Evolutionary conservation across 2,329 filamentous ascomycete genomes (phyloP), one percentile per base, ranked within the genome.

Genomic region (Setomelanomma holmii): DNA sequence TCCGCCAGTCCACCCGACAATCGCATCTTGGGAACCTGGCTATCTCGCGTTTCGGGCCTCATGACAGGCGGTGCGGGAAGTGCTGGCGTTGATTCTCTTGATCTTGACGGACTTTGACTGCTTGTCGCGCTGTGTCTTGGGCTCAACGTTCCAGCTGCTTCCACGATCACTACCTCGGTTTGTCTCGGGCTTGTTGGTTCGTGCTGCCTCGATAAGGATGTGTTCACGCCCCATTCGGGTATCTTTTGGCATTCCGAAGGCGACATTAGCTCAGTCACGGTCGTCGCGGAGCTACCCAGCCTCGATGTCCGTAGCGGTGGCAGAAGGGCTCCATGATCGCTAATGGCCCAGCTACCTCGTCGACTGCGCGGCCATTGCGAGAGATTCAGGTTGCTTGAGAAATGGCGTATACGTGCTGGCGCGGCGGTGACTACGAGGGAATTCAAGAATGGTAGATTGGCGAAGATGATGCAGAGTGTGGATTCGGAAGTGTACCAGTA

Each of bases 371-470:
- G 63, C 64, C 63, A 67, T 2, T 49, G 57, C 2, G 51, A 51
- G 4, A 67, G 50, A 5, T 60, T 48, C 4, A 53, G 33, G 5
- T 52, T 51, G 19, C 50, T 53, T 6, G 54, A 54, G 14, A 61
- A 39, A 17, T 54, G 55, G 19, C 53, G 57, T 11, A 61, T 47
- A 4, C 63, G 54, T 8, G 52, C 38, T 17, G 62, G 54, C 2
- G 56, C 54, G 0, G 55, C 57, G 3, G 59, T 56, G 8, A 58
- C 60, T 5, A 68, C 51, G 8, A 69, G 55, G 5, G 61, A 64
- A 10, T 48, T 65, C 10, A 70, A 51, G 52, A 70, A 70, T 0
- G 67, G 67, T 1, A 70, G 56, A 30, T 70, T 70, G 19, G 66
- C 66, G 50, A 68, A 67, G 33, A 58, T 39, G 23, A 70, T 58